Percentiles rank a stretch among this genome's conserved stretches.
These are phyloP conservation scores for Pezicula radicicola DNA, from an alignment of 2,329 filamentous ascomycete species.

Conservation along the genomic window DNA sequence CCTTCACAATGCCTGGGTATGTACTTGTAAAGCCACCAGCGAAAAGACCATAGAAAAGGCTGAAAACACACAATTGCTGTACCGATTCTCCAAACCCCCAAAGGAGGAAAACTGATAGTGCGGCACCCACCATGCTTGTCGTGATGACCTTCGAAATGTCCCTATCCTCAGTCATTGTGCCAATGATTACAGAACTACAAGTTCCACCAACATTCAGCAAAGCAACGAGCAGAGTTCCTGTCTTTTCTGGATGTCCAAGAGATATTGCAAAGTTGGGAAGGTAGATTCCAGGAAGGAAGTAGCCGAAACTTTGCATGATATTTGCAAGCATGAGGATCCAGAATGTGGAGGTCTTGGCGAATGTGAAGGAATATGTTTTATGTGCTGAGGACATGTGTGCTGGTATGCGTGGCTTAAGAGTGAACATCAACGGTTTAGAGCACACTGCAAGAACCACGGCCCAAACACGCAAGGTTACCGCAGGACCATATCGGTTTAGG, in stretches of 20 bases:
- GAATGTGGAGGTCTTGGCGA: slow-evolving; percentile 41
- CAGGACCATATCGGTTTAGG: slow-evolving; percentile 37
- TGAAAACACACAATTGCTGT: slow-evolving; percentile 44
- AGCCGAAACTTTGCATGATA: slow-evolving; percentile 47
- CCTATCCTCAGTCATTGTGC: slow-evolving; percentile 35
- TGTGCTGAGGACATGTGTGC: background rate
- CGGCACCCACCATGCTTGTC: slow-evolving; percentile 45
- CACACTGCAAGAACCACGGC: slow-evolving; percentile 33
- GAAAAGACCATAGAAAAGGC: slow-evolving; percentile 52
- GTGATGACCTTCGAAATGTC: slow-evolving; percentile 37
- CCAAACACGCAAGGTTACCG: slow-evolving; percentile 34
- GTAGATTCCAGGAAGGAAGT: slow-evolving; percentile 51
- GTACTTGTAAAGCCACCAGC: slow-evolving; percentile 48
- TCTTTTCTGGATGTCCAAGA: slow-evolving; percentile 33
- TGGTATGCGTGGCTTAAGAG: slow-evolving; percentile 15
- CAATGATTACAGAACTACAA: slow-evolving; percentile 34
- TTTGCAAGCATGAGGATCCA: slow-evolving; percentile 47
- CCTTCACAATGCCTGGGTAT: slow-evolving; percentile 32
- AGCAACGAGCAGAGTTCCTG: slow-evolving; percentile 42
- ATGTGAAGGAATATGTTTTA: slow-evolving; percentile 15
- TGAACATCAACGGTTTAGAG: slow-evolving; percentile 30
- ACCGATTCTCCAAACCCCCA: slow-evolving; percentile 49
- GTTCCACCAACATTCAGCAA: slow-evolving; percentile 44
- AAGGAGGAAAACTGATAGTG: slow-evolving; percentile 44
- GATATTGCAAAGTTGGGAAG: slow-evolving; percentile 44